Percentiles rank a stretch among this genome's conserved stretches.
Evolutionary conservation across 805 yeast genomes (phyloP).

Genomic region (Ogataea paradorogensis): DNA sequence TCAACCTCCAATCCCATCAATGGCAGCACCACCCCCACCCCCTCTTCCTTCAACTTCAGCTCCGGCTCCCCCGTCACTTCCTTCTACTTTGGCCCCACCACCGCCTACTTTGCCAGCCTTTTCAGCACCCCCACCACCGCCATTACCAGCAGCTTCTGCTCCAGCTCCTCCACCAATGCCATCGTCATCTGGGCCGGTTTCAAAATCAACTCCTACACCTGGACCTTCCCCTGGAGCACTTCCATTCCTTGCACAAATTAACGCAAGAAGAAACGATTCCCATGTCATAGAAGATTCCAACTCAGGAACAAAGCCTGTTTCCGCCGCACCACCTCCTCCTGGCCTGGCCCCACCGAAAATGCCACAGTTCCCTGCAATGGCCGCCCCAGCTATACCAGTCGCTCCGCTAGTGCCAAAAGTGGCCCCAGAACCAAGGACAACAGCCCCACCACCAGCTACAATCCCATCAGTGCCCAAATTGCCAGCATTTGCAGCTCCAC

Average conservation of each 20-base stretch:
- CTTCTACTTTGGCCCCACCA: constrained; percentile 20
- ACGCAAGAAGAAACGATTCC: constrained; percentile 50
- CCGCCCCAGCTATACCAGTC: constrained; percentile 1
- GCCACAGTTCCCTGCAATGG: constrained; percentile 3
- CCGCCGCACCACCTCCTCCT: constrained; percentile 23
- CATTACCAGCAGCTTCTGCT: constrained; percentile 19
- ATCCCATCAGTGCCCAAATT: constrained; percentile 2
- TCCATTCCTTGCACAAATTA: constrained; percentile 59
- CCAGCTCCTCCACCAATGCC: constrained; percentile 26
- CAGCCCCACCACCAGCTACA: background rate
- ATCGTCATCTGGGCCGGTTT: too few species aligned
- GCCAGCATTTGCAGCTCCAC: constrained; percentile 8
- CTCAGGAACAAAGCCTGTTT: constrained; percentile 10
- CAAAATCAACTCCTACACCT: too few species aligned
- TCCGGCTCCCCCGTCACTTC: constrained; percentile 22
- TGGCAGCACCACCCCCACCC: constrained; percentile 16
- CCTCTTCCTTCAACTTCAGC: constrained; percentile 21
- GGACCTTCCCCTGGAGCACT: constrained; percentile 38
- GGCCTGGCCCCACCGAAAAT: constrained; percentile 19
- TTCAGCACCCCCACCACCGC: constrained; percentile 22
- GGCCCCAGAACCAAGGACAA: background rate
- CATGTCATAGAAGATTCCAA: constrained; percentile 42
- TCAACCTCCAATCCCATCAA: constrained; percentile 9
- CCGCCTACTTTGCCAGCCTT: constrained; percentile 21
- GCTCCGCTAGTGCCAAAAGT: constrained; percentile 2